Percentiles rank a stretch among this genome's conserved stretches.
phyloP scores from a whole-genome alignment of 108 stramenopile genomes.

The Cylindrotheca fusiformis region DNA sequence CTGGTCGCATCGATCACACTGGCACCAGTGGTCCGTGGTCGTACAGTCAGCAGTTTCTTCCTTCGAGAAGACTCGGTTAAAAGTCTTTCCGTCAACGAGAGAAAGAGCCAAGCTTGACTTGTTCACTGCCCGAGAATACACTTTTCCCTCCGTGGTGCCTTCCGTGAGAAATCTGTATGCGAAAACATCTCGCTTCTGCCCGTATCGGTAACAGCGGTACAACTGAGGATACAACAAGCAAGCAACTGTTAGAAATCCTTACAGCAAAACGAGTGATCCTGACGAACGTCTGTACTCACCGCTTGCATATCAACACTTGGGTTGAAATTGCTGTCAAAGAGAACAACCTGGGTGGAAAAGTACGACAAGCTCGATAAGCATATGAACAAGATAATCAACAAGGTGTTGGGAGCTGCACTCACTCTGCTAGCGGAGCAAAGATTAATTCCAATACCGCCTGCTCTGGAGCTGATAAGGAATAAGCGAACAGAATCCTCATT shows the following conservation, averaged over 20 bases:
- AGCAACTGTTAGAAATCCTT: no score
- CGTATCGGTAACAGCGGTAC: slow-evolving; percentile 68
- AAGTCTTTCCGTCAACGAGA: slow-evolving; percentile 59
- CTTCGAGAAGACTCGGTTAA: slow-evolving; percentile 49
- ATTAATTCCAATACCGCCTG: slow-evolving; percentile 30
- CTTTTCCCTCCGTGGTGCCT: slow-evolving; percentile 78
- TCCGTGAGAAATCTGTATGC: slow-evolving; percentile 73
- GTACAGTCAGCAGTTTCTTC: slow-evolving; percentile 52
- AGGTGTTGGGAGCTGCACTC: background rate
- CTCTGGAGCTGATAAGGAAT: slow-evolving; percentile 24
- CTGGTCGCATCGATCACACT: slow-evolving; percentile 46
- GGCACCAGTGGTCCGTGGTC: slow-evolving; percentile 52
- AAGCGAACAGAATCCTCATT: slow-evolving; percentile 12
- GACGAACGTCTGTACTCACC: background rate
- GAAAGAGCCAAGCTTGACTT: slow-evolving; percentile 60
- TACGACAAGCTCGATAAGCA: no score
- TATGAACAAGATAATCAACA: no score
- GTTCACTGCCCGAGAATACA: slow-evolving; percentile 59
- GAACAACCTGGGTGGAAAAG: slow-evolving; percentile 24
- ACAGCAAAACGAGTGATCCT: background rate
- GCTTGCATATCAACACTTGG: slow-evolving; percentile 61
- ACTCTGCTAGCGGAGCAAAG: slow-evolving; percentile 37
- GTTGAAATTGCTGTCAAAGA: slow-evolving; percentile 69
- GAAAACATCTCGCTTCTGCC: slow-evolving; percentile 63
- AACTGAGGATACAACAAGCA: slow-evolving; percentile 15